Conservation (phyloP, 2,329 filamentous ascomycete genomes). For the Pestalotiopsis sp. region DNA sequence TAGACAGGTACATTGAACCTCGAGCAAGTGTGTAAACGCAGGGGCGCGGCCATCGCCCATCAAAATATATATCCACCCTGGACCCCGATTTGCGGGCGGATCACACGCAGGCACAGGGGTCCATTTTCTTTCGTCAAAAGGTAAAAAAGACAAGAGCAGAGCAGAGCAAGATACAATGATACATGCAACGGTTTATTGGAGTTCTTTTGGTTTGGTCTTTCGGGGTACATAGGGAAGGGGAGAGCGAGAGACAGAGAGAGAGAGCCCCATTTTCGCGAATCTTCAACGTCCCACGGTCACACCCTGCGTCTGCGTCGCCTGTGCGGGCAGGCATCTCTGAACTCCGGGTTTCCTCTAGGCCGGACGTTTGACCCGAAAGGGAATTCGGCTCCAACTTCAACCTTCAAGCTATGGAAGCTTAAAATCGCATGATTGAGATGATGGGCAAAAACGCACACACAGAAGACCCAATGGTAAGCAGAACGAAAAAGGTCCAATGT, state of each 20-base stretch:
- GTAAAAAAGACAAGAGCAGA: not conserved
- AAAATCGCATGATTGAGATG: slow-evolving; percentile 1
- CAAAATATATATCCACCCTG: not conserved
- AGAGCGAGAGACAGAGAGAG: no score
- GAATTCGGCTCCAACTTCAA: slow-evolving; percentile 11
- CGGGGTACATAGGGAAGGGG: no score
- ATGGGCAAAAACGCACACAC: not conserved
- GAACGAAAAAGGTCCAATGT: not conserved
- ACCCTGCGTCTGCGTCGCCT: no score
- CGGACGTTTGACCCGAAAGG: slow-evolving; percentile 11
- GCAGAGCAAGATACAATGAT: no score
- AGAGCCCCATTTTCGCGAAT: not conserved
- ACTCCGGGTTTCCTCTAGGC: no score
- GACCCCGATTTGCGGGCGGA: slow-evolving; percentile 7
- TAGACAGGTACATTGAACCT: not conserved
- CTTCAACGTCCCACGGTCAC: not conserved
- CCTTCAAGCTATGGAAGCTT: slow-evolving; percentile 10
- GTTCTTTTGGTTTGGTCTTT: no score
- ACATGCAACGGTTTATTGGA: no score
- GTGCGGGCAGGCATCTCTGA: slow-evolving; percentile 7
- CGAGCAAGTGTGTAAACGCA: not conserved
- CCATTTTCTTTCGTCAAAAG: not conserved
- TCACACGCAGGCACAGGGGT: slow-evolving; percentile 5
- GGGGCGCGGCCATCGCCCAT: not conserved
- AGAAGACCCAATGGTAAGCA: not conserved